phyloP scores from a whole-genome alignment of 345 rosid species.

The Ailanthus altissimus region DNA sequence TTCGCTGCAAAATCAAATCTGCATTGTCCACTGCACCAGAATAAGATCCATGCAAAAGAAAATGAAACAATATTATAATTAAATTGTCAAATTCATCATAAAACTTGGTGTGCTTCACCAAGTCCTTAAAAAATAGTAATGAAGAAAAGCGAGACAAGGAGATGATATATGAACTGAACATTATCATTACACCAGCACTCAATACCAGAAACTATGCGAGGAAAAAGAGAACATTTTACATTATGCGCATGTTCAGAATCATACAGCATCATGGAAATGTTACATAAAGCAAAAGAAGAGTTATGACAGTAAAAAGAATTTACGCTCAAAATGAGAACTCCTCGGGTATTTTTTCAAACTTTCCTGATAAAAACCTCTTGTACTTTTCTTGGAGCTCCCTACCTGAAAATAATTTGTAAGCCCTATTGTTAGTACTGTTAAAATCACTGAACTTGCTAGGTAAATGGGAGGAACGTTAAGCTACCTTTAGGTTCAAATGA shows the following conservation, averaged over 20 bases:
- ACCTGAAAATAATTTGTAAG: slow-evolving; percentile 19
- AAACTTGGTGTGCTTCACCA: neutral
- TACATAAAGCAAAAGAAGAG: neutral
- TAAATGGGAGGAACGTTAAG: neutral
- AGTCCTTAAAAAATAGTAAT: neutral
- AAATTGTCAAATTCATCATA: too few species aligned
- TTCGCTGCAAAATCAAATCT: too few species aligned
- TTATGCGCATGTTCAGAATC: neutral
- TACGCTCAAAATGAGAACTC: slow-evolving; percentile 31
- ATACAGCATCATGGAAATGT: neutral
- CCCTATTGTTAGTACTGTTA: neutral
- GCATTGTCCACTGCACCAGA: too few species aligned
- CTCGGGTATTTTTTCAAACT: slow-evolving; percentile 27
- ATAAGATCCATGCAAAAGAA: too few species aligned
- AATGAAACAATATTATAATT: too few species aligned
- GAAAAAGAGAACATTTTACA: neutral
- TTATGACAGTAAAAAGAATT: neutral
- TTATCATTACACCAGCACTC: too few species aligned
- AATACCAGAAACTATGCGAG: neutral
- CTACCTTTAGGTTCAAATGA: slow-evolving; percentile 34
- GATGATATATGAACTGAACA: too few species aligned
- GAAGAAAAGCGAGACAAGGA: too few species aligned
- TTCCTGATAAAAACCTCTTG: slow-evolving; percentile 19
- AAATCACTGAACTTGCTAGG: neutral
- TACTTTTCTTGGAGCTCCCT: slow-evolving; percentile 30